Conservation (phyloP, 1,139 yeast species). For the Kodamaea suecica region DNA sequence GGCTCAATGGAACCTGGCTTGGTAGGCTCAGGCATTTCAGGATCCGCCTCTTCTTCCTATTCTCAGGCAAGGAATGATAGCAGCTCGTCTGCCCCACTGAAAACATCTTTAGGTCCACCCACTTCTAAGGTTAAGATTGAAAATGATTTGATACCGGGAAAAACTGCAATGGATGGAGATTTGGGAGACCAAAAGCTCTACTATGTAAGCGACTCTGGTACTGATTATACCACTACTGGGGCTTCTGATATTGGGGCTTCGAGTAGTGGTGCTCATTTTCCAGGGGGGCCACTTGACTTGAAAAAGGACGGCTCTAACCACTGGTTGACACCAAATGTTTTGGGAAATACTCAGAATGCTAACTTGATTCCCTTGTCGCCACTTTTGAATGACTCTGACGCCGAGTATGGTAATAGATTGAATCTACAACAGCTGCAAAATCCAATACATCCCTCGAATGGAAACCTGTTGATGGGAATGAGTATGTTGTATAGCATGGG, state of each 20-base stretch:
- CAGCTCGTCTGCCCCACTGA: not conserved
- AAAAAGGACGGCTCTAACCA: conserved; percentile 9
- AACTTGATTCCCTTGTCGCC: conserved; percentile 38
- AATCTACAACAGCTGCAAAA: not conserved
- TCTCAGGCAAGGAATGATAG: not conserved
- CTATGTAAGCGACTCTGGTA: not conserved
- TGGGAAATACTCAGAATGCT: not conserved
- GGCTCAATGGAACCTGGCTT: conserved; percentile 1
- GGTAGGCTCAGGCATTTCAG: not conserved
- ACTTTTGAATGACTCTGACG: conserved; percentile 32
- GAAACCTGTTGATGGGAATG: conserved; percentile 1
- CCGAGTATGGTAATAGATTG: conserved; percentile 13
- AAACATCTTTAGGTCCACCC: not conserved
- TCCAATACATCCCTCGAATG: not conserved
- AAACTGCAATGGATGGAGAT: not conserved
- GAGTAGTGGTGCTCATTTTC: not conserved
- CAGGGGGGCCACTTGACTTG: not conserved
- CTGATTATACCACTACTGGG: conserved; percentile 1
- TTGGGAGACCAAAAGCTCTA: not conserved
- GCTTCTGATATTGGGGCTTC: not conserved
- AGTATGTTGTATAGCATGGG: not conserved
- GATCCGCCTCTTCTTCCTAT: not conserved
- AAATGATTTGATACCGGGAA: not conserved
- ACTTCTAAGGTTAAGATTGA: not conserved
- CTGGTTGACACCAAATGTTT: conserved; percentile 19